A percentile compares a stretch with the other conserved stretches of the same genome.
phyloP scores from a whole-genome alignment of 805 yeast genomes.

The Metschnikowia proteae region DNA sequence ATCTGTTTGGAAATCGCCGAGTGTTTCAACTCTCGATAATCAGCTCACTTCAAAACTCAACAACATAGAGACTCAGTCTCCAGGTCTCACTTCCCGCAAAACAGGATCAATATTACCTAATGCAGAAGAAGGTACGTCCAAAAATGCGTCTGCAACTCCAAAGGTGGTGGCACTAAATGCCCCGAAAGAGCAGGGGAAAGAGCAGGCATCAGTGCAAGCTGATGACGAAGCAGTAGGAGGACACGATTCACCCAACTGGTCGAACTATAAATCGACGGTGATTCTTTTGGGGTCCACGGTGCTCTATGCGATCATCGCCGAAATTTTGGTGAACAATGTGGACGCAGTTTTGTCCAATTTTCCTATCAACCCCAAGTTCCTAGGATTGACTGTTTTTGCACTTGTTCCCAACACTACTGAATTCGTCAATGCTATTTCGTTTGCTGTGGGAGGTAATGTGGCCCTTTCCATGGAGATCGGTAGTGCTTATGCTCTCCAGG shows the following conservation, averaged over 20 bases:
- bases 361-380: slow-evolving; percentile 85
- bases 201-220: not conserved
- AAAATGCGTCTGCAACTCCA: not conserved
- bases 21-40: slow-evolving; percentile 31
- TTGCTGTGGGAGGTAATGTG: slow-evolving; percentile 93
- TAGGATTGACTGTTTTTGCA: slow-evolving; percentile 93
- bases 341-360: slow-evolving; percentile 75
- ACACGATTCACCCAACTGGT: slow-evolving; percentile 98
- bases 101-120: not conserved
- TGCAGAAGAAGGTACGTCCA: slow-evolving; percentile 1
- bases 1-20: slow-evolving; percentile 31
- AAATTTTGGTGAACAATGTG: slow-evolving; percentile 86
- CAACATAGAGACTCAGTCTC: not conserved
- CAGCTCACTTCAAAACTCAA: not conserved
- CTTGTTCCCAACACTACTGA: slow-evolving; percentile 96
- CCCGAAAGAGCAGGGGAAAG: not conserved
- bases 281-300: slow-evolving; percentile 82
- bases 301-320: slow-evolving; percentile 90
- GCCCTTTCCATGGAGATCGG: slow-evolving; percentile 98
- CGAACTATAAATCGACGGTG: slow-evolving; percentile 74
- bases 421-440: slow-evolving; percentile 92
- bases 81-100: not conserved
- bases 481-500: slow-evolving; percentile 94
- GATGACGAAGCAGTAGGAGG: slow-evolving; percentile 44
- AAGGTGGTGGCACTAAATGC: not conserved